phyloP scores from a whole-genome alignment of 805 yeast species.

The Saturnispora galanensis region DNA sequence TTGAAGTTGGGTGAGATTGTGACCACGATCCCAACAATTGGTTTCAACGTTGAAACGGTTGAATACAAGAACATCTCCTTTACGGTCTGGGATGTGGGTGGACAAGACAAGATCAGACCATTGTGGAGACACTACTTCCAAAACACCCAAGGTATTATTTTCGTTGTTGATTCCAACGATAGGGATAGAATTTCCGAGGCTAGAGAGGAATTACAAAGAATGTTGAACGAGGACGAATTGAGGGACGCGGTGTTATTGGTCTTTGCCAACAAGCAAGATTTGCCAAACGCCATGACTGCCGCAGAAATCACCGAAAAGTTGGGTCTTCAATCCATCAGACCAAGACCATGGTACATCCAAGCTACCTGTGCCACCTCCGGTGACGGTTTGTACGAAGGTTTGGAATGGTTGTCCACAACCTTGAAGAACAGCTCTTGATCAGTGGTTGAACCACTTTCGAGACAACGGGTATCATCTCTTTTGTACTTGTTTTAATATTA shows the following conservation, averaged over 20 bases:
- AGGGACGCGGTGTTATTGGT: constrained; percentile 93
- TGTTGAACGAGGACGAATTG: constrained; percentile 96
- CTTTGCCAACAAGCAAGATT: constrained; percentile 97
- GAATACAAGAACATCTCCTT: constrained; percentile 94
- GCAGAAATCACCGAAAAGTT: constrained; percentile 96
- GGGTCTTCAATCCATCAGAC: constrained; percentile 94
- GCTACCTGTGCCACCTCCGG: constrained; percentile 99
- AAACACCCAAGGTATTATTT: constrained; percentile 96
- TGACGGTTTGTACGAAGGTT: constrained; percentile 96
- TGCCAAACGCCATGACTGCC: constrained; percentile 98
- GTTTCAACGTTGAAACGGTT: constrained; percentile 95
- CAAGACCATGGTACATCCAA: constrained; percentile 99
- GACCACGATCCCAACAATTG: constrained; percentile 93
- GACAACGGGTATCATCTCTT: background rate
- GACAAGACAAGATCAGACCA: constrained; percentile 98
- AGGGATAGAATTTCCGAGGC: constrained; percentile 97
- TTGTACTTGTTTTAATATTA: too few relatives aligned
- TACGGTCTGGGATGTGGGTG: constrained; percentile 99
- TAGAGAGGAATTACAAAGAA: constrained; percentile 95
- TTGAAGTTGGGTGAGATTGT: constrained; percentile 93
- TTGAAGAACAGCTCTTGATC: constrained; percentile 53
- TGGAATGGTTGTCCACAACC: constrained; percentile 91
- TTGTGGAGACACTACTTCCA: constrained; percentile 98
- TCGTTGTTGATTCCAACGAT: constrained; percentile 96
- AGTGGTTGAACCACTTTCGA: background rate